Evolutionary conservation across 23 red algal genomes (phyloP), one percentile per base, ranked within the genome.

Genomic region (Gracilaria gracilis): DNA sequence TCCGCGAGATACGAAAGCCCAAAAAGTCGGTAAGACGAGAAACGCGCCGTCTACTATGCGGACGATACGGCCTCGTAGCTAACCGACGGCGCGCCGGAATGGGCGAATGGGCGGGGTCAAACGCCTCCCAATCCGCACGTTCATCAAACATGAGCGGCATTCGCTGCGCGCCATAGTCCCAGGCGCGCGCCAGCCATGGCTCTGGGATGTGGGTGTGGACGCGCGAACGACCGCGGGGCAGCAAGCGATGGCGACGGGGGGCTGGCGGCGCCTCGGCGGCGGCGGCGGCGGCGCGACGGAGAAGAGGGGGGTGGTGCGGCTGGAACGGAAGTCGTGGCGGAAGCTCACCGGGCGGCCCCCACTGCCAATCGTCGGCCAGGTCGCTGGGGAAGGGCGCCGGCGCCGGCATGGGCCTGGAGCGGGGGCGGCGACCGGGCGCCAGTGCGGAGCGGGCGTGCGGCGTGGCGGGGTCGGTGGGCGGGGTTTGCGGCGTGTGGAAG

Each of bases 141-240:
- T 88, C 84, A 17, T 88, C 84, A 51, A 88, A 88, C 84, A 88
- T 88, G 11, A 88, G 34, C 38, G 84, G 84, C 84, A 88, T 88
- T 20, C 84, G 40, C 20, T 47, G 36, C 31, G 66, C 54, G 54
- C 59, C 61, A 44, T 85, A 85, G 29, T 88, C 84, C 65, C 65
- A 88, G 25, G 84, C 65, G 40, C 81, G 59, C 8, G 59, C 33
- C 36, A 85, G 14, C 40, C 65, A 47, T 17, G 65, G 59, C 65
- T 50, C 81, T 24, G 84, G 66, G 35, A 59, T 75, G 33, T 88
- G 84, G 4, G 59, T 75, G 6, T 86, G 82, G 2, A 54, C 62
- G 53, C 59, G 48, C 21, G 62, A 69, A 14, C 61, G 59, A 3
- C n/a, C 61, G 32, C 82, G 48, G 8, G 82, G 65, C 3, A 67